Evolutionary conservation across 306 rosid species (phyloP).

Genomic region (Rosa persica): DNA sequence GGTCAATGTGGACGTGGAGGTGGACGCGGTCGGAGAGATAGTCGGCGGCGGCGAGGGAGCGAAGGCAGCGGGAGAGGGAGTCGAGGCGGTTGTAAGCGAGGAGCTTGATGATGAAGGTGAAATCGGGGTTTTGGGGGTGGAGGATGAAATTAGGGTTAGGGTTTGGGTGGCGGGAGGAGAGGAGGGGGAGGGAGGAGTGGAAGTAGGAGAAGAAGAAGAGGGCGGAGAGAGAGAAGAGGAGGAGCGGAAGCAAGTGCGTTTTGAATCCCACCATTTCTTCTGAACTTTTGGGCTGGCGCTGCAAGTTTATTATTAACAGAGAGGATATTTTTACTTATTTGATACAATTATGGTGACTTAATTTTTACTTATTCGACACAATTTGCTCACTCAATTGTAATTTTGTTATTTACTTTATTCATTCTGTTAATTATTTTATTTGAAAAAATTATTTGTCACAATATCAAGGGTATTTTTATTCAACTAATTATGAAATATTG

Average conservation of each 20-base stretch:
- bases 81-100: conserved; percentile 78
- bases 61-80: conserved; percentile 77
- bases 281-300: neutral
- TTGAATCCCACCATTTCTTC: neutral
- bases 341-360: too few relatives aligned
- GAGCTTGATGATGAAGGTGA: conserved; percentile 65
- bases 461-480: too few relatives aligned
- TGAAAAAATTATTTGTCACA: too few relatives aligned
- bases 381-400: too few relatives aligned
- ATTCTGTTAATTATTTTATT: too few relatives aligned
- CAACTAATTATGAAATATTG: too few relatives aligned
- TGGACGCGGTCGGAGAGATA: conserved; percentile 77
- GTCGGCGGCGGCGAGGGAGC: conserved; percentile 76
- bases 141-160: conserved; percentile 42
- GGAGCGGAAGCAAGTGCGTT: conserved; percentile 58
- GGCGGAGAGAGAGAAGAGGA: conserved; percentile 33
- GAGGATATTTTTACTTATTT: too few relatives aligned
- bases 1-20: conserved; percentile 78
- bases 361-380: too few relatives aligned
- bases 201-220: conserved; percentile 39
- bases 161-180: conserved; percentile 18
- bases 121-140: conserved; percentile 34
- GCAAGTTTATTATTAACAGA: neutral
- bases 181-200: conserved; percentile 17
- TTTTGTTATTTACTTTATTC: too few relatives aligned